Evolutionary conservation across 2,329 filamentous ascomycete species (phyloP).

Genomic region (Monosporascus sp.): DNA sequence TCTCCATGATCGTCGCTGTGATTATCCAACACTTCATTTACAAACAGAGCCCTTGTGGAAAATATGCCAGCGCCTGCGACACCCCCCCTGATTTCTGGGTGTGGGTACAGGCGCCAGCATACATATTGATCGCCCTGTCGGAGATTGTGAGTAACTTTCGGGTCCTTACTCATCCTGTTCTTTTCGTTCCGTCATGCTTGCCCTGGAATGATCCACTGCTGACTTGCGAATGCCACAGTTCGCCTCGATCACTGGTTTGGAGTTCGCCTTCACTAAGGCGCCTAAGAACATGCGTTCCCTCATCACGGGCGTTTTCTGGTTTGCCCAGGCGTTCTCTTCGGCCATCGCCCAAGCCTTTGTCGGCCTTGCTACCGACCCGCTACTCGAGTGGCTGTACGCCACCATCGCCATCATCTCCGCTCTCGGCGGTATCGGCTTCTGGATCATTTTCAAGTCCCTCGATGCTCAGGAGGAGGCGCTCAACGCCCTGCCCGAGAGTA

Average conservation of each 20-base stretch:
- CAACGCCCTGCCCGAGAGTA: conserved; percentile 36
- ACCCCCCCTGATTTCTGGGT: conserved; percentile 48
- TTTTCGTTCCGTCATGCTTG: no score
- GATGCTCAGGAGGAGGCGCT: conserved; percentile 64
- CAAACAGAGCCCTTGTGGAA: conserved; percentile 54
- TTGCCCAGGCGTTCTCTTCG: conserved; percentile 34
- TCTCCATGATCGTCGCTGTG: conserved; percentile 55
- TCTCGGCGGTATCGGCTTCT: conserved; percentile 60
- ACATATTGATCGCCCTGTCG: conserved; percentile 43
- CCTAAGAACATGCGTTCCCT: conserved; percentile 73
- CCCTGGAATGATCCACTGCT: no score
- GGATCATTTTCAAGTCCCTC: conserved; percentile 60
- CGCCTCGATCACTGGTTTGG: conserved; percentile 53
- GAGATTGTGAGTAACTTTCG: conserved; percentile 31
- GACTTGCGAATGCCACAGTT: conserved; percentile 9
- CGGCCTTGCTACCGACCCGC: not conserved
- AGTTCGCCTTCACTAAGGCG: conserved; percentile 73
- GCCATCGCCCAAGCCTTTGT: conserved; percentile 58
- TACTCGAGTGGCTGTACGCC: conserved; percentile 51
- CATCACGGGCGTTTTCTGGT: conserved; percentile 56
- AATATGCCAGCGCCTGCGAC: conserved; percentile 38
- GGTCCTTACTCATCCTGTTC: no score
- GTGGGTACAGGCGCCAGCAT: conserved; percentile 47
- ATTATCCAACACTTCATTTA: conserved; percentile 62
- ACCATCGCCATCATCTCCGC: conserved; percentile 58